Conservation (phyloP, 2,329 filamentous ascomycete species). For the Ophiocordyceps robertsii region DNA sequence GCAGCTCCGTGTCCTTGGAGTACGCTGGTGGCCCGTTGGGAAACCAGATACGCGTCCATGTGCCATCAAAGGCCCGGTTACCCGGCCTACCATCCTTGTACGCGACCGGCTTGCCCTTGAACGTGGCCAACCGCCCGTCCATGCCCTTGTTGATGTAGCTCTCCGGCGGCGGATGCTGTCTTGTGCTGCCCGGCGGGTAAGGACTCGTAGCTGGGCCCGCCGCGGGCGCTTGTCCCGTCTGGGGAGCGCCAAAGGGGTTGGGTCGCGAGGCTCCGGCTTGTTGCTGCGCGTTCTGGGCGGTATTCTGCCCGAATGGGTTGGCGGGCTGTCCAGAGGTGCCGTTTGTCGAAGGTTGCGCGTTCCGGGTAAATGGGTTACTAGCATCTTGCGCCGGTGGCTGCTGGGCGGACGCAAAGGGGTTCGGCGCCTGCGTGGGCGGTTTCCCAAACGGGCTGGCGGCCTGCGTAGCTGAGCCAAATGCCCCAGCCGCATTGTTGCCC, state of each 20-base stretch:
- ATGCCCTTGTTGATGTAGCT: constrained; percentile 29
- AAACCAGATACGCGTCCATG: constrained; percentile 56
- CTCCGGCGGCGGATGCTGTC: constrained; percentile 28
- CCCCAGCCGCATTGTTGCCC: background rate
- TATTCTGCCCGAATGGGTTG: constrained; percentile 2
- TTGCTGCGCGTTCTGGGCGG: constrained; percentile 5
- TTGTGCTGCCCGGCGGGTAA: constrained; percentile 29
- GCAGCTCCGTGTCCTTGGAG: constrained; percentile 49
- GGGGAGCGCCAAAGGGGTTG: constrained; percentile 11
- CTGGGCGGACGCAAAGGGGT: constrained; percentile 13
- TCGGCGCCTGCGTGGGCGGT: constrained; percentile 10
- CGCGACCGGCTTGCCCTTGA: constrained; percentile 49
- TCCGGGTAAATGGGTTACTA: constrained; percentile 15
- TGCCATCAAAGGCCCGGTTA: constrained; percentile 36
- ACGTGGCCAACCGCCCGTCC: constrained; percentile 36
- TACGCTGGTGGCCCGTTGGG: constrained; percentile 54
- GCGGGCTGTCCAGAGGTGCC: constrained; percentile 4
- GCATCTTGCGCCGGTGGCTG: constrained; percentile 6
- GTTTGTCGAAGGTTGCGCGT: constrained; percentile 7
- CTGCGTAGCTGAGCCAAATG: background rate
- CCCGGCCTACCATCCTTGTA: constrained; percentile 40
- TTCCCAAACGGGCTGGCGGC: constrained; percentile 13
- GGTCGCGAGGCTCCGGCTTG: constrained; percentile 4
- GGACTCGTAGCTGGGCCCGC: constrained; percentile 16
- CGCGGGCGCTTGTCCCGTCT: constrained; percentile 4